A percentile compares a stretch with the other conserved stretches of the same genome.
phyloP scores from a whole-genome alignment of 164 flowering plant genomes.

The Echeveria elegans region DNA sequence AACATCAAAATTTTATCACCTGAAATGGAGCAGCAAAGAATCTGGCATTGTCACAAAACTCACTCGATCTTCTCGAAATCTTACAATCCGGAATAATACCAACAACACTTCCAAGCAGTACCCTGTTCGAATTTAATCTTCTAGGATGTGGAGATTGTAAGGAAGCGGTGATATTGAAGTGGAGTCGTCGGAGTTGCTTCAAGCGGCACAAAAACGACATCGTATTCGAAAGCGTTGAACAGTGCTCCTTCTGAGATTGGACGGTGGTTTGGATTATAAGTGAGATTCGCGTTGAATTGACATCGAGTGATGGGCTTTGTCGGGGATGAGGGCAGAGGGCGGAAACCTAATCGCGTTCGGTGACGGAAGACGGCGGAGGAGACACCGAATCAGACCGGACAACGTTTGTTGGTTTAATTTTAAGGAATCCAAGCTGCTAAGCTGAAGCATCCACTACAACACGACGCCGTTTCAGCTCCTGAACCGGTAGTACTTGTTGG shows the following conservation, averaged over 20 bases:
- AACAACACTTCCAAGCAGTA: slow-evolving; percentile 6
- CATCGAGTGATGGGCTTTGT: background rate
- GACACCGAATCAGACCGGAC: background rate
- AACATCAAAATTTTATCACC: slow-evolving; percentile 23
- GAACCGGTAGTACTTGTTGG: no score
- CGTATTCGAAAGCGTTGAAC: no score
- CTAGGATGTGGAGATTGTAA: slow-evolving; percentile 5
- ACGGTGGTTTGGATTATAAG: no score
- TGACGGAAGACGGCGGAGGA: background rate
- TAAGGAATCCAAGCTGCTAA: no score
- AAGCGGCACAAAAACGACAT: slow-evolving; percentile 40
- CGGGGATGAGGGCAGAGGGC: background rate
- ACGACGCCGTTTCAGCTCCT: background rate
- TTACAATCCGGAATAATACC: slow-evolving; percentile 11
- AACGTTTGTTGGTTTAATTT: background rate
- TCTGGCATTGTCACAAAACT: slow-evolving; percentile 23
- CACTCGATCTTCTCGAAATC: slow-evolving; percentile 11
- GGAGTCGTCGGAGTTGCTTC: slow-evolving; percentile 19
- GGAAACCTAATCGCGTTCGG: background rate
- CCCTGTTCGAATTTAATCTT: slow-evolving; percentile 8
- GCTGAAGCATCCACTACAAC: background rate
- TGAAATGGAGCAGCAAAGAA: slow-evolving; percentile 53
- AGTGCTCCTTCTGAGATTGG: no score
- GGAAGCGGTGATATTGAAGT: slow-evolving; percentile 11
- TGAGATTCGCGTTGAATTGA: no score